Percentiles rank a stretch among this genome's conserved stretches.
These are phyloP conservation scores for Aspergillus affinis DNA, from an alignment of 495 filamentous ascomycete genomes.

Conservation along the genomic window DNA sequence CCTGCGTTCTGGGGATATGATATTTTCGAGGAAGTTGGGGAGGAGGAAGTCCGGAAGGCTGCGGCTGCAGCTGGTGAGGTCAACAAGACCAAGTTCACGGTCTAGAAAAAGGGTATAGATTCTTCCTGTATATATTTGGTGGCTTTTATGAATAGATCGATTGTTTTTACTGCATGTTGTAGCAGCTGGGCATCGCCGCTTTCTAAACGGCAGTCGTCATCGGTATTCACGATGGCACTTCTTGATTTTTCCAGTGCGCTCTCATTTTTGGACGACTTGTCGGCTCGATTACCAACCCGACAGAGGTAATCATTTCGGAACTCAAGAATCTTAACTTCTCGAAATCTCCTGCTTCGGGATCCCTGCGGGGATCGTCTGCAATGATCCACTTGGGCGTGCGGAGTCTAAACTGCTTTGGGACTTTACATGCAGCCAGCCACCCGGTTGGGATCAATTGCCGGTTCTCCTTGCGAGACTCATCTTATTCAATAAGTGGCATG, in stretches of 20 bases:
- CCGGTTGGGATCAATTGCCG: too few relatives aligned
- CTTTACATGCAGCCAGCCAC: too few relatives aligned
- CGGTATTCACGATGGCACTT: too few relatives aligned
- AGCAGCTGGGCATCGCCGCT: too few relatives aligned
- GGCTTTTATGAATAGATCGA: not conserved
- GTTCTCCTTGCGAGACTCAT: too few relatives aligned
- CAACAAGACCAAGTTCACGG: constrained; percentile 30
- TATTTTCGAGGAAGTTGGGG: constrained; percentile 35
- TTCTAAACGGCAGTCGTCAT: too few relatives aligned
- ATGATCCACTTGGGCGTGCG: not conserved
- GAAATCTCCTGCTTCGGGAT: not conserved
- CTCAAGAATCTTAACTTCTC: too few relatives aligned
- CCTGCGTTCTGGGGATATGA: constrained; percentile 38
- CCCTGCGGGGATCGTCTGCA: not conserved
- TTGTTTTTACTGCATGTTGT: not conserved
- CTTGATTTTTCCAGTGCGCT: too few relatives aligned
- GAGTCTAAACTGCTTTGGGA: not conserved
- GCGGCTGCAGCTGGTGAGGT: constrained; percentile 19
- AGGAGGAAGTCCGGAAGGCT: constrained; percentile 24
- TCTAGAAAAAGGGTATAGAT: constrained; percentile 8
- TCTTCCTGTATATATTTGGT: not conserved
- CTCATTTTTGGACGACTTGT: too few relatives aligned
- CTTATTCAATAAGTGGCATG: too few relatives aligned
- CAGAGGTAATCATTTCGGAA: too few relatives aligned
- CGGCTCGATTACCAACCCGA: too few relatives aligned